These are phyloP conservation scores for Ceratobasidium sp. DNA, from an alignment of 1,284 basidiomycete genomes.

Conservation along the genomic window DNA sequence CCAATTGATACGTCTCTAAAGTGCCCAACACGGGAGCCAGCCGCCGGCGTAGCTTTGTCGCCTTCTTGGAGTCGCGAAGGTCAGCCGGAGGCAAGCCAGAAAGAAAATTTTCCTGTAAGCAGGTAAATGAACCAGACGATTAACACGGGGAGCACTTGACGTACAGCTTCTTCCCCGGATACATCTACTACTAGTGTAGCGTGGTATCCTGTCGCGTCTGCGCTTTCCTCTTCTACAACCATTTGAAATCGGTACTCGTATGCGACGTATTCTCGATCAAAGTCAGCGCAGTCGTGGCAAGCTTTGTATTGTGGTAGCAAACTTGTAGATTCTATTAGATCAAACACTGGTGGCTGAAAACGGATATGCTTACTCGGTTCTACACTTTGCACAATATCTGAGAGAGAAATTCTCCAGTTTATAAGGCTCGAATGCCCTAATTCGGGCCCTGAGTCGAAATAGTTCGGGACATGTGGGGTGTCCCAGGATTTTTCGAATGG, in stretches of 20 bases:
- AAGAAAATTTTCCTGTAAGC: constrained; percentile 19
- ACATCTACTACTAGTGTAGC: constrained; percentile 21
- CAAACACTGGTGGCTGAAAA: not conserved
- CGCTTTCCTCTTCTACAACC: constrained; percentile 27
- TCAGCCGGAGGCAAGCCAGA: constrained; percentile 13
- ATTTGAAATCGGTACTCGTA: constrained; percentile 30
- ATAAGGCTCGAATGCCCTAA: constrained; percentile 30
- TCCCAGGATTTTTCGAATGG: constrained; percentile 20
- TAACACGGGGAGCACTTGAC: not conserved
- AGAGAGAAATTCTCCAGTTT: constrained; percentile 10
- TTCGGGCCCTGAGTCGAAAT: constrained; percentile 20
- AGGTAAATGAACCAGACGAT: not conserved
- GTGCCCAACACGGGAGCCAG: constrained; percentile 22
- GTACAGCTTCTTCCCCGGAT: constrained; percentile 27
- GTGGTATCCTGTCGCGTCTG: not conserved
- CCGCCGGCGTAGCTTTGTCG: constrained; percentile 1
- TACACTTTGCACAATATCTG: constrained; percentile 15
- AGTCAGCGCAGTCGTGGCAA: constrained; percentile 17
- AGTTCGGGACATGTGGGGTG: constrained; percentile 25
- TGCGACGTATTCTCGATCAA: constrained; percentile 4
- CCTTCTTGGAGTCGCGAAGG: not conserved
- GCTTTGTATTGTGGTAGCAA: not conserved
- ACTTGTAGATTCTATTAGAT: not conserved
- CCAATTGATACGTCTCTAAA: constrained; percentile 12
- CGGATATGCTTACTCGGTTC: constrained; percentile 1